These are phyloP conservation scores for Hyaloscypha bicolor DNA, from an alignment of 495 filamentous ascomycete species.

Conservation along the genomic window DNA sequence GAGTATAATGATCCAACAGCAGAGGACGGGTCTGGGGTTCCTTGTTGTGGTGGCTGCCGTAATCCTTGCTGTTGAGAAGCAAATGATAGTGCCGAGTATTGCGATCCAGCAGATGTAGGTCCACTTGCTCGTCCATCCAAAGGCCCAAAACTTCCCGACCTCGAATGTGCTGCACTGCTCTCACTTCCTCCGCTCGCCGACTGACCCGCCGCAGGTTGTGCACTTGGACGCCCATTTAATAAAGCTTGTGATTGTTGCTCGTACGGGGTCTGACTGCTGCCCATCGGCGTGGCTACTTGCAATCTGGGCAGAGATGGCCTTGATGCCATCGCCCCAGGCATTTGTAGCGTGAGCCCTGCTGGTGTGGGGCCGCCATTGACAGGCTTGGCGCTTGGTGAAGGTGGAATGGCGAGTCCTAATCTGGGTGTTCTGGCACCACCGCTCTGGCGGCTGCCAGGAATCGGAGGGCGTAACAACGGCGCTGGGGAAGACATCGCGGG, in stretches of 20 bases:
- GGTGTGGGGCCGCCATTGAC: conserved; percentile 44
- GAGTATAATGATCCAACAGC: conserved; percentile 85
- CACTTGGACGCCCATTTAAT: conserved; percentile 49
- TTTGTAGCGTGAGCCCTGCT: conserved; percentile 35
- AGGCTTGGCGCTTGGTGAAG: conserved; percentile 77
- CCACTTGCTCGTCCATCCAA: conserved; percentile 74
- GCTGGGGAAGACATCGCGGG: conserved; percentile 74
- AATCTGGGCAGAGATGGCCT: conserved; percentile 70
- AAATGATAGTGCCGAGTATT: conserved; percentile 75
- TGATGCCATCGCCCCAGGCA: conserved; percentile 39
- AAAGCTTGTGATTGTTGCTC: conserved; percentile 45
- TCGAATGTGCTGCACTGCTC: conserved; percentile 65
- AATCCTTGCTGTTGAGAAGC: conserved; percentile 61
- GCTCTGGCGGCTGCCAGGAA: conserved; percentile 70
- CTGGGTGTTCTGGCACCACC: conserved; percentile 69
- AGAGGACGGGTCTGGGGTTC: conserved; percentile 83
- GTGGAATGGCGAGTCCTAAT: conserved; percentile 84
- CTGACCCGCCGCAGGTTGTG: conserved; percentile 35
- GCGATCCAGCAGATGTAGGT: conserved; percentile 78
- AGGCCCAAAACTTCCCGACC: conserved; percentile 72
- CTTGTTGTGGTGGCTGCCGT: conserved; percentile 47
- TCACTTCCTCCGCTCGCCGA: conserved; percentile 73
- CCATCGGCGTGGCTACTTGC: conserved; percentile 83
- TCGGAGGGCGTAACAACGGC: conserved; percentile 81
- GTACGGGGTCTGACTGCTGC: conserved; percentile 67